Base-by-base conservation (phyloP, 2,329 filamentous ascomycete species). In the Colletotrichum sublineola region DNA sequence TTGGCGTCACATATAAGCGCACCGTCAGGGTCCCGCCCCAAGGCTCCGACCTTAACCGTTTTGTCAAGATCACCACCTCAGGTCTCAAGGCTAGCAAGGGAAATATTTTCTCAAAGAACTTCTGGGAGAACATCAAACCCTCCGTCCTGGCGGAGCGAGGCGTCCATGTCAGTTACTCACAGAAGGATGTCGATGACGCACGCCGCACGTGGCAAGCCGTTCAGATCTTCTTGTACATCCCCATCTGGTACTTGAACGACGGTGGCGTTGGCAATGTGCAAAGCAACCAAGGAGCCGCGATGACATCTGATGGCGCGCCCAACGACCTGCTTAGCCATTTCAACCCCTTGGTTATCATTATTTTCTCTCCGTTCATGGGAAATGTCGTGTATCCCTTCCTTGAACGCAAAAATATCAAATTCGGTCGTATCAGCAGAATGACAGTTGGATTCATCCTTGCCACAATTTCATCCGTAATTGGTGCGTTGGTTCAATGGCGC, bases 121-220 rank as follows among this genome's bases (percentile, higher is more conserved):
- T 92, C 78, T 92, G 90, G 90, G 82, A 91, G 33, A 82, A 83
- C 24, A 87, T 88, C 40, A 88, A 87, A 82, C 91, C 91, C 8
- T 87, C 86, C 60, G 81, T 82, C 14, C 83, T 90, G 40, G 82
- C 82, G 1, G 83, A 75, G 77, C 80, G 76, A 80, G 84, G 77
- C 83, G 72, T 74, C 0, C 86, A 83, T 80, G 91, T 92, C 84
- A 63, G 73, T 20, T 92, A 91, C 75, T 89, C 90, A 55, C 90
- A 92, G 75, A 87, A 87, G 46, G 91, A 90, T 84, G 91, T 94
- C 63, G 89, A 90, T 76, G 90, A 93, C 75, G 87, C 91, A 18
- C 84, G 84, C 67, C 89, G 91, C 78, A 85, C 83, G 0, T 81
- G 81, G 77, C 75, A 81, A 36, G 84, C 83, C 7, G 81, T 81